phyloP scores from a whole-genome alignment of 257 asterid species.

The Eustoma russellianum region DNA sequence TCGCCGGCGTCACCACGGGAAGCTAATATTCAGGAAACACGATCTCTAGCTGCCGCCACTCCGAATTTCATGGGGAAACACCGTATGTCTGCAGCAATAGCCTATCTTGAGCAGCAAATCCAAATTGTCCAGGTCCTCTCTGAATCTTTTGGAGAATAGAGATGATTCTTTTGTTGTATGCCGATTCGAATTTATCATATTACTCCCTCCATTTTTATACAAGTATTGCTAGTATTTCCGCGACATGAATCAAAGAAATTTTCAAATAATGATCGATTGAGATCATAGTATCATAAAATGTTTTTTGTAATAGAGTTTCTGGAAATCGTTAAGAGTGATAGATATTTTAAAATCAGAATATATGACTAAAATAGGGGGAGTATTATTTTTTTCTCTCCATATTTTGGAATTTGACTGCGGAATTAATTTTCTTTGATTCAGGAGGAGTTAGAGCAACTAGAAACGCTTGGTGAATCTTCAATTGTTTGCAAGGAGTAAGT shows the following conservation, averaged over 20 bases:
- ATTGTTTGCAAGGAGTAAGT: conserved; percentile 64
- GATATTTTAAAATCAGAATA: too few relatives aligned
- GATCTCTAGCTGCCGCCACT: conserved; percentile 8
- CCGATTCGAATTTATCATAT: too few relatives aligned
- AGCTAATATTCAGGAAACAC: conserved; percentile 2
- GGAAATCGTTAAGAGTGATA: too few relatives aligned
- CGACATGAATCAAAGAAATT: too few relatives aligned
- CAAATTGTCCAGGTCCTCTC: conserved; percentile 19
- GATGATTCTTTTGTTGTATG: too few relatives aligned
- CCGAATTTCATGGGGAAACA: conserved; percentile 30
- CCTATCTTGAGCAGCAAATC: conserved; percentile 29
- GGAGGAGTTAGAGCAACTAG: conserved; percentile 72
- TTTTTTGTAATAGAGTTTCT: neutral
- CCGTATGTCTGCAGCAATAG: conserved; percentile 27
- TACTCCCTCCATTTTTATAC: neutral
- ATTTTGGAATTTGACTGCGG: neutral
- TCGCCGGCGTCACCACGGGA: neutral
- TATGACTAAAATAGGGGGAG: too few relatives aligned
- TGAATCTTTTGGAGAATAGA: too few relatives aligned
- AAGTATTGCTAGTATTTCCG: neutral
- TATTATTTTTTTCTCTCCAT: too few relatives aligned
- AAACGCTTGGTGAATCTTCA: conserved; percentile 60
- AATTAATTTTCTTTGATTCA: conserved; percentile 9
- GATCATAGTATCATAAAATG: neutral
- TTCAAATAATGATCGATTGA: too few relatives aligned